Conservation (phyloP, 2,329 filamentous ascomycete genomes). For the Xylaria digitata region DNA sequence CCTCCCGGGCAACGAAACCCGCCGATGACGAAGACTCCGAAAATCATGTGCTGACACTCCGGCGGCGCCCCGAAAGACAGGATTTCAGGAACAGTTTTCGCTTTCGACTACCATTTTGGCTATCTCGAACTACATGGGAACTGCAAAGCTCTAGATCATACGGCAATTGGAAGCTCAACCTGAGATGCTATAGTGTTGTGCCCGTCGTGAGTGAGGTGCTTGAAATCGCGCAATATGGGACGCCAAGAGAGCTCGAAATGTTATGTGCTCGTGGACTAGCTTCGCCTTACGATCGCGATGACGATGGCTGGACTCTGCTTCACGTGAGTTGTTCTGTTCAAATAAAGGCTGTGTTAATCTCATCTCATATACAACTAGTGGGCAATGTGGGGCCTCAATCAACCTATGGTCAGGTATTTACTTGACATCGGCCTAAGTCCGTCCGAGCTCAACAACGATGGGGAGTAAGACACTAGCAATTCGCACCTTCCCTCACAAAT, state of each 20-base stretch:
- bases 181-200: conserved; percentile 14
- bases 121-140: conserved; percentile 19
- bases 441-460: neutral
- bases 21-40: neutral
- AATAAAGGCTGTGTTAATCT: neutral
- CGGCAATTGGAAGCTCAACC: conserved; percentile 22
- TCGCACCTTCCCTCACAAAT: neutral
- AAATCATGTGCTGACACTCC: neutral
- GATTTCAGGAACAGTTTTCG: neutral
- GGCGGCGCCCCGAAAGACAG: neutral
- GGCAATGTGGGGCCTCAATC: neutral
- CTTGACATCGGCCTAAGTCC: conserved; percentile 10
- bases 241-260: conserved; percentile 2
- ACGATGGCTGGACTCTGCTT: neutral
- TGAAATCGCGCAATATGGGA: neutral
- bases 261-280: conserved; percentile 23
- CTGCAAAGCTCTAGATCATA: conserved; percentile 20
- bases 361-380: neutral
- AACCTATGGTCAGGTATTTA: conserved; percentile 13
- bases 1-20: neutral
- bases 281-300: conserved; percentile 22
- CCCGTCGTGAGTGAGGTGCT: neutral
- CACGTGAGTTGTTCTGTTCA: conserved; percentile 16
- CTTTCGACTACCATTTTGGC: conserved; percentile 11
- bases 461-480: neutral